These are phyloP conservation scores for Zoysia pacifica DNA, from an alignment of 176 grass and related monocot species.

Conservation along the genomic window DNA sequence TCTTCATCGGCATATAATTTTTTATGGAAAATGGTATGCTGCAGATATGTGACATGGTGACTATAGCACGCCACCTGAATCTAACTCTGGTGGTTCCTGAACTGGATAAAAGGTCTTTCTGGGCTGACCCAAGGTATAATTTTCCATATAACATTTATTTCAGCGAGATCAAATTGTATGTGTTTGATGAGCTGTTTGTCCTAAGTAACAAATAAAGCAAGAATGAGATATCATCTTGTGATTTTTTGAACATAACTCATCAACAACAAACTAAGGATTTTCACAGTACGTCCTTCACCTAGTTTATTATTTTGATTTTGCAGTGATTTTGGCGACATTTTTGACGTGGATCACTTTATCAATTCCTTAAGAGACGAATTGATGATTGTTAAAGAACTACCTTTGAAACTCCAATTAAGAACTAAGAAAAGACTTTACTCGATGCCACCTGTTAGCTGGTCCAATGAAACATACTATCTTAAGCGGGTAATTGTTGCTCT, in stretches of 20 bases:
- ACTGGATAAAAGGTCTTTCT: conserved; percentile 97
- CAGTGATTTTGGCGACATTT: conserved; percentile 98
- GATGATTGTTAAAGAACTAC: conserved; percentile 81
- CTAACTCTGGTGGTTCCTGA: conserved; percentile 85
- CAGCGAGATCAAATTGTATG: not conserved
- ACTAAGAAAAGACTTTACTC: conserved; percentile 59
- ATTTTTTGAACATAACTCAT: not conserved
- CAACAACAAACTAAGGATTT: conserved; percentile 11
- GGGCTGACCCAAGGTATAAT: conserved; percentile 90
- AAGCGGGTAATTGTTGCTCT: conserved; percentile 57
- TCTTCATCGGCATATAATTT: not conserved
- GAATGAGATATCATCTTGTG: not conserved
- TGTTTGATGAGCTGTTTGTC: not conserved
- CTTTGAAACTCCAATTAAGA: conserved; percentile 63
- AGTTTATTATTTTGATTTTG: conserved; percentile 16
- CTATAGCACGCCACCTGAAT: conserved; percentile 83
- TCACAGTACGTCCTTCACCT: not conserved
- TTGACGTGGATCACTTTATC: conserved; percentile 84
- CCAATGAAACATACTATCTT: conserved; percentile 84
- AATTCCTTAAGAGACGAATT: conserved; percentile 97
- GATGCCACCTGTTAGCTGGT: conserved; percentile 94
- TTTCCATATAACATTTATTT: conserved; percentile 1
- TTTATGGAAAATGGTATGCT: conserved; percentile 25
- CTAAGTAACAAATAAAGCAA: not conserved
- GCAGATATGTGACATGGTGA: conserved; percentile 99